Evolutionary conservation across 306 rosid genomes (phyloP).

Genomic region (Cicer judaicum): DNA sequence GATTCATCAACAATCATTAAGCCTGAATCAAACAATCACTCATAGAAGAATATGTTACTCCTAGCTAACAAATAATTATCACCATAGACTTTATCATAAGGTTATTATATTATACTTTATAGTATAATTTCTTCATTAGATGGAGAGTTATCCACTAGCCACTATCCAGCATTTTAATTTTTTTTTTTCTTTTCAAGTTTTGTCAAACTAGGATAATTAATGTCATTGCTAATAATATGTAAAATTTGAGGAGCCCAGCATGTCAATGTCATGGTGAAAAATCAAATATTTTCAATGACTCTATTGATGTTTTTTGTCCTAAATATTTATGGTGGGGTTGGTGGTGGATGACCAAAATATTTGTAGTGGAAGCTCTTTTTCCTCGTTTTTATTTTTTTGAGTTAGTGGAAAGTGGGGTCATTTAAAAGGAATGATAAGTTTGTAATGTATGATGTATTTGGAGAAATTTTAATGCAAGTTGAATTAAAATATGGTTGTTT

Average conservation of each 20-base stretch:
- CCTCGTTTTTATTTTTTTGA: conserved; percentile 37
- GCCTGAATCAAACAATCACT: conserved; percentile 78
- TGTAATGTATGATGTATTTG: conserved; percentile 55
- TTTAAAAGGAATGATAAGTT: conserved; percentile 45
- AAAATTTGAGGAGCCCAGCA: conserved; percentile 47
- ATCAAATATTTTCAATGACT: conserved; percentile 51
- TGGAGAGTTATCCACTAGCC: background rate
- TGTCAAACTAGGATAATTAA: conserved; percentile 52
- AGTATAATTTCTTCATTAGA: conserved; percentile 41
- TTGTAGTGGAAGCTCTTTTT: conserved; percentile 55
- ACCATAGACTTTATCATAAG: conserved; percentile 29
- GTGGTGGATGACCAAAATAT: conserved; percentile 54
- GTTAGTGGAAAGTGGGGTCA: conserved; percentile 70
- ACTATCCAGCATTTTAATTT: too few species aligned
- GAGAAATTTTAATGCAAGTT: conserved; percentile 59
- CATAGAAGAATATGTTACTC: conserved; percentile 46
- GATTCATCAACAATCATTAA: conserved; percentile 62
- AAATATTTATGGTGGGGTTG: conserved; percentile 65
- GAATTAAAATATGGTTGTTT: conserved; percentile 62
- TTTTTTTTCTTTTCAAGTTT: conserved; percentile 26
- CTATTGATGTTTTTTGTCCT: conserved; percentile 52
- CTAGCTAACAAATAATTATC: conserved; percentile 12
- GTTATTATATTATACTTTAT: conserved; percentile 39
- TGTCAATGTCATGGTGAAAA: conserved; percentile 53
- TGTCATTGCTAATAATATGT: conserved; percentile 47